Percentiles rank a stretch among this genome's conserved stretches.
Evolutionary conservation across 805 yeast genomes (phyloP).

Genomic region (Torulaspora microellipsoides): DNA sequence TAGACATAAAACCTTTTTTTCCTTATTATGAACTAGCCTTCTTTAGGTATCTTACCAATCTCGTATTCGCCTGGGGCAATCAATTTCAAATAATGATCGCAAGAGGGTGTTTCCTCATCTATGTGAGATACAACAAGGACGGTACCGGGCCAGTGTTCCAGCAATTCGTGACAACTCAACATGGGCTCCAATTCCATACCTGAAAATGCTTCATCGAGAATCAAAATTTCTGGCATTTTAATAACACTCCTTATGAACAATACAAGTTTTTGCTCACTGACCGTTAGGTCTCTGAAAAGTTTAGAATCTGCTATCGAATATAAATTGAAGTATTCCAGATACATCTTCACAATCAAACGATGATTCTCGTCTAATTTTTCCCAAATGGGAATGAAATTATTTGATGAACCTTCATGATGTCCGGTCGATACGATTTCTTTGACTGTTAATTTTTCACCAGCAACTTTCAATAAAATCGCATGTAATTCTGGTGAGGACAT

Average conservation of each 20-base stretch:
- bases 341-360: constrained; percentile 39
- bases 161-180: constrained; percentile 48
- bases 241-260: constrained; percentile 73
- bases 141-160: constrained; percentile 59
- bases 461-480: constrained; percentile 62
- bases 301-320: constrained; percentile 33
- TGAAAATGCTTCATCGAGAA: constrained; percentile 89
- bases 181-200: constrained; percentile 73
- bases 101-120: constrained; percentile 65
- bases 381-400: constrained; percentile 49
- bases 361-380: constrained; percentile 37
- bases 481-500: constrained; percentile 91
- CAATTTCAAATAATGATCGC: constrained; percentile 45
- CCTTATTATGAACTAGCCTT: too few relatives aligned
- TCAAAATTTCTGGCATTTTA: constrained; percentile 70
- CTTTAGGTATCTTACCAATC: constrained; percentile 18
- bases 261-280: constrained; percentile 74
- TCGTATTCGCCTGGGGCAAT: constrained; percentile 37
- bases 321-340: constrained; percentile 45
- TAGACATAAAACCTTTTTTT: too few relatives aligned
- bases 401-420: constrained; percentile 51
- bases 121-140: constrained; percentile 80
- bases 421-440: constrained; percentile 68
- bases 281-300: constrained; percentile 49
- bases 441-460: constrained; percentile 41